Percentiles rank a stretch among this genome's conserved stretches.
phyloP scores from a whole-genome alignment of 495 filamentous ascomycete genomes.

The Peziza echinospora region DNA sequence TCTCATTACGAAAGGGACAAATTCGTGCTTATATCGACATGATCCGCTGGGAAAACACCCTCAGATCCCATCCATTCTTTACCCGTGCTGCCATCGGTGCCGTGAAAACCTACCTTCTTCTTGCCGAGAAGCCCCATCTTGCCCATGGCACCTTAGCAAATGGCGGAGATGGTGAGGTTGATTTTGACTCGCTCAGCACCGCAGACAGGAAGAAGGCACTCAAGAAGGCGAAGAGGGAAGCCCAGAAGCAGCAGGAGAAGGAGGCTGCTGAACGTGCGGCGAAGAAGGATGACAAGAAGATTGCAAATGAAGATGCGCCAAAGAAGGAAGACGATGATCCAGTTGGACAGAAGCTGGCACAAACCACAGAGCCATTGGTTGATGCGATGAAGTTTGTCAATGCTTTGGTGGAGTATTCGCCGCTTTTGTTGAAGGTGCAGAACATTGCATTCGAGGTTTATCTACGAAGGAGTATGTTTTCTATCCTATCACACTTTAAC shows the following conservation, averaged over 20 bases:
- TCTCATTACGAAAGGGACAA: slow-evolving; percentile 86
- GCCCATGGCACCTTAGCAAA: slow-evolving; percentile 32
- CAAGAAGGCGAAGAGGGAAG: slow-evolving; percentile 89
- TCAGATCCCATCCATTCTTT: slow-evolving; percentile 86
- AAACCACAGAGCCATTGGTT: slow-evolving; percentile 60
- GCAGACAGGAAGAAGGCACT: slow-evolving; percentile 75
- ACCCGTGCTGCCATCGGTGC: slow-evolving; percentile 66
- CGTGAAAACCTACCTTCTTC: slow-evolving; percentile 53
- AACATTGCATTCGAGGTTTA: slow-evolving; percentile 77
- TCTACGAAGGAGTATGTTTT: slow-evolving; percentile 46
- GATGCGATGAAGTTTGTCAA: slow-evolving; percentile 73
- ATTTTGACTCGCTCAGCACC: slow-evolving; percentile 33
- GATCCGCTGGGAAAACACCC: slow-evolving; percentile 80
- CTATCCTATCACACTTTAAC: background rate
- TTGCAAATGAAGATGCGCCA: slow-evolving; percentile 25
- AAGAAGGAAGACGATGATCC: slow-evolving; percentile 83
- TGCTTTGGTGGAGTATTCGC: slow-evolving; percentile 56
- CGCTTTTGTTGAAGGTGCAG: slow-evolving; percentile 66
- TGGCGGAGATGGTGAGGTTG: slow-evolving; percentile 25
- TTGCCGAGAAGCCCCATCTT: slow-evolving; percentile 57
- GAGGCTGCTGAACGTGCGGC: slow-evolving; percentile 49
- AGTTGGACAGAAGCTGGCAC: slow-evolving; percentile 48
- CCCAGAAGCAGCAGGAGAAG: slow-evolving; percentile 55
- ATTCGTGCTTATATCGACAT: slow-evolving; percentile 88
- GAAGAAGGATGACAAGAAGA: slow-evolving; percentile 51